Conservation (phyloP, 306 rosid genomes). For the Vachellia collinsii region DNA sequence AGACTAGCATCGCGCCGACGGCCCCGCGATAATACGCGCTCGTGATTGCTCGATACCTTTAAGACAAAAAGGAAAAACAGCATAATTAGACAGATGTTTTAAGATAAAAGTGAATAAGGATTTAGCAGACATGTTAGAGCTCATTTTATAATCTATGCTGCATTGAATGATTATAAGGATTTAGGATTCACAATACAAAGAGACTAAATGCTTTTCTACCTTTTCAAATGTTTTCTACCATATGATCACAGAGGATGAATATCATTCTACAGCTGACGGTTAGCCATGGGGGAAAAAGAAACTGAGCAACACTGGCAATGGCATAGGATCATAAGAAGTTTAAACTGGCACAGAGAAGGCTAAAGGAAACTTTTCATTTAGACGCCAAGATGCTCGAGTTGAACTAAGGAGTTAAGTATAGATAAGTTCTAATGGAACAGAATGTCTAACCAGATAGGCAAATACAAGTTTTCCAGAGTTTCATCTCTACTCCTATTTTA, state of each 20-base stretch:
- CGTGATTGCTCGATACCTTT: constrained; percentile 58
- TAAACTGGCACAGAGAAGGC: constrained; percentile 1
- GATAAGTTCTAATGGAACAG: not conserved
- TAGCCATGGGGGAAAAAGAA: not conserved
- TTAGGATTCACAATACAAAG: constrained; percentile 7
- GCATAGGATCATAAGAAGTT: constrained; percentile 17
- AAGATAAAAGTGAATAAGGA: not conserved
- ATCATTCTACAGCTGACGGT: constrained; percentile 14
- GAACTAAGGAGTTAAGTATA: not conserved
- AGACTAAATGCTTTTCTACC: not conserved
- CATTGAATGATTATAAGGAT: not conserved
- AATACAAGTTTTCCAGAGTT: no score
- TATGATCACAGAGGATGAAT: constrained; percentile 1
- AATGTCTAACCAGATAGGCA: no score
- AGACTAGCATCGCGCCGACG: constrained; percentile 51
- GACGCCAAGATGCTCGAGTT: not conserved
- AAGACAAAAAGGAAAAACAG: not conserved
- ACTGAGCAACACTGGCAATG: not conserved
- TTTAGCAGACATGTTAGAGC: not conserved
- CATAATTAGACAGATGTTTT: constrained; percentile 19
- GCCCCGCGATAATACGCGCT: constrained; percentile 61
- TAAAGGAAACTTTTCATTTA: not conserved
- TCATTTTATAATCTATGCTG: constrained; percentile 1
- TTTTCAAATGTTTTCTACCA: not conserved
- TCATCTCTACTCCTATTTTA: no score